Conservation (phyloP, 2,329 filamentous ascomycete species). For the Fusarium devonianum region DNA sequence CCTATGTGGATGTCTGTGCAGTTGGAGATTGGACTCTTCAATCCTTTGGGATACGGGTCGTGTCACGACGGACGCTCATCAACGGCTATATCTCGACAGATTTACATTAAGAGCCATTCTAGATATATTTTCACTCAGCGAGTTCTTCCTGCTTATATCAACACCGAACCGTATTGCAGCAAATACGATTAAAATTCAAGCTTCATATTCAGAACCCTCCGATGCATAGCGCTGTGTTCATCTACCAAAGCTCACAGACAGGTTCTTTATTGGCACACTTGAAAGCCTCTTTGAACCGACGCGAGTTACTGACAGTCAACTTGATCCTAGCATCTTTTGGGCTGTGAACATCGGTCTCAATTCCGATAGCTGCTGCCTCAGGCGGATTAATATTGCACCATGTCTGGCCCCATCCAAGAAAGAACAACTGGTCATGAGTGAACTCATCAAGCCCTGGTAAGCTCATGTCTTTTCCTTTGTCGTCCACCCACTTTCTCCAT, state of each 20-base stretch:
- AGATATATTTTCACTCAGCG: no score
- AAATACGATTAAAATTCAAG: no score
- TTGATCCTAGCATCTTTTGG: constrained; percentile 67
- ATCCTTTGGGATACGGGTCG: no score
- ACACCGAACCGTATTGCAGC: no score
- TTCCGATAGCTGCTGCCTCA: constrained; percentile 62
- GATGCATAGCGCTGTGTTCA: no score
- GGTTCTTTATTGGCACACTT: constrained; percentile 70
- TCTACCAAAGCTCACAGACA: constrained; percentile 75
- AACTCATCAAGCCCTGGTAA: constrained; percentile 69
- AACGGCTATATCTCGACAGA: no score
- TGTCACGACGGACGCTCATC: no score
- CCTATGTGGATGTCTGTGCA: no score
- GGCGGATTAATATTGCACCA: constrained; percentile 72
- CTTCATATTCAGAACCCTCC: no score
- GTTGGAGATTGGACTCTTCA: no score
- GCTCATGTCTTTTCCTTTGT: constrained; percentile 55
- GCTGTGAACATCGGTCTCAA: constrained; percentile 71
- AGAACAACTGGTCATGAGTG: constrained; percentile 74
- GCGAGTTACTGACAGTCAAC: constrained; percentile 72
- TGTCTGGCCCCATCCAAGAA: constrained; percentile 68
- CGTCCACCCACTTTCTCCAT: constrained; percentile 66
- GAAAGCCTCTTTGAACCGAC: constrained; percentile 72
- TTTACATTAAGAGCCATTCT: no score
- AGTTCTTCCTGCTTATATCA: no score